These are phyloP conservation scores for Umbelopsis vinacea DNA, from an alignment of 192 early-diverging fungal species.

Conservation along the genomic window DNA sequence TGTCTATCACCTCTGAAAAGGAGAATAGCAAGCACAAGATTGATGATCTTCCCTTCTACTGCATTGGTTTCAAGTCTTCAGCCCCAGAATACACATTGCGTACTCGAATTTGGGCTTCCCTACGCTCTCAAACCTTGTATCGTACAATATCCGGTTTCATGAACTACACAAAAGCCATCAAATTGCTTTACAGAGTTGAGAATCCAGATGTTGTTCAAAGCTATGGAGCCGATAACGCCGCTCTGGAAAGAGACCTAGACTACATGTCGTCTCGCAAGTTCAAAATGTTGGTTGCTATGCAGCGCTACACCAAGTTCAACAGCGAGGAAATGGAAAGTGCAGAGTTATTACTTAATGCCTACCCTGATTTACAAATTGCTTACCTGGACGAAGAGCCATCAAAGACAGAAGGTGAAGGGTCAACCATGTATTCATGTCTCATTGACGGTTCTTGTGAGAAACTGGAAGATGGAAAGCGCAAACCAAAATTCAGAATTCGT, in stretches of 20 bases:
- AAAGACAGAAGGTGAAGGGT: slow-evolving; percentile 61
- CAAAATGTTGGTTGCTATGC: slow-evolving; percentile 85
- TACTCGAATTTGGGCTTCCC: slow-evolving; percentile 88
- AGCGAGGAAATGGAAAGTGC: slow-evolving; percentile 75
- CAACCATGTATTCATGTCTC: slow-evolving; percentile 62
- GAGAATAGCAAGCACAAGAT: slow-evolving; percentile 68
- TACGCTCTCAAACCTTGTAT: slow-evolving; percentile 85
- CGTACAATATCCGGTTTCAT: slow-evolving; percentile 87
- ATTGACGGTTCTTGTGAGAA: slow-evolving; percentile 81
- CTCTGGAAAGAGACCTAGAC: slow-evolving; percentile 70
- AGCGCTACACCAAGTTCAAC: slow-evolving; percentile 80
- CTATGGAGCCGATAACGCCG: slow-evolving; percentile 67
- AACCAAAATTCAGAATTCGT: slow-evolving; percentile 76
- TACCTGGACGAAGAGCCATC: slow-evolving; percentile 76
- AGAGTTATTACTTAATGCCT: slow-evolving; percentile 75
- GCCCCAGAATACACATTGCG: slow-evolving; percentile 82
- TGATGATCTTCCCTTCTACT: slow-evolving; percentile 82
- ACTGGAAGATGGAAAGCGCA: slow-evolving; percentile 71
- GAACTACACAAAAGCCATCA: slow-evolving; percentile 87
- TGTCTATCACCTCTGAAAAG: slow-evolving; percentile 46
- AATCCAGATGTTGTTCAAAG: slow-evolving; percentile 75
- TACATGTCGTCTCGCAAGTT: slow-evolving; percentile 78
- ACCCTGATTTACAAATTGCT: slow-evolving; percentile 80
- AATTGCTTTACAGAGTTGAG: slow-evolving; percentile 78
- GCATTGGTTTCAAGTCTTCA: slow-evolving; percentile 81